These are phyloP conservation scores for Cyclotella cryptica DNA, from an alignment of 108 stramenopile species.

Conservation along the genomic window DNA sequence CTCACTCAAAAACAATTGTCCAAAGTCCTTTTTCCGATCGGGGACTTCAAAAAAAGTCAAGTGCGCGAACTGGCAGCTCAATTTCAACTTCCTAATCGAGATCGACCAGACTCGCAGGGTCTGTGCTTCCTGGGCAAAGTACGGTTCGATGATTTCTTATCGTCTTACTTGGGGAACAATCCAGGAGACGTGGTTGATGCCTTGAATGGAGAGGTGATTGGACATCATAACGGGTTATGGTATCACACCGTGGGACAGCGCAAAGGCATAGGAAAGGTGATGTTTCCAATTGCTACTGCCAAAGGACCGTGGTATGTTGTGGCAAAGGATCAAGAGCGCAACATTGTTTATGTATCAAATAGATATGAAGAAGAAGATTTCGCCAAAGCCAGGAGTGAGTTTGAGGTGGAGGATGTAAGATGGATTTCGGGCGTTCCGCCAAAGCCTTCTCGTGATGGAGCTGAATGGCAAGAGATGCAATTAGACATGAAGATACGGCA, in stretches of 20 bases:
- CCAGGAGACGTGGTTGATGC: constrained; percentile 89
- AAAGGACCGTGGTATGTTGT: constrained; percentile 98
- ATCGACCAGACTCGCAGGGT: constrained; percentile 92
- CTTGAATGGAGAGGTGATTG: constrained; percentile 80
- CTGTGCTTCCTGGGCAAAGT: constrained; percentile 97
- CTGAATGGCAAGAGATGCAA: constrained; percentile 45
- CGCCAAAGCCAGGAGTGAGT: constrained; percentile 65
- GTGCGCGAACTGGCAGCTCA: constrained; percentile 91
- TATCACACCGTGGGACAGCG: constrained; percentile 98
- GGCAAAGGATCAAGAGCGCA: constrained; percentile 81
- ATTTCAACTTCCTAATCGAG: constrained; percentile 91
- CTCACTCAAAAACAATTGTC: constrained; percentile 88
- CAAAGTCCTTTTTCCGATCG: constrained; percentile 92
- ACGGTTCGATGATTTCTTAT: constrained; percentile 93
- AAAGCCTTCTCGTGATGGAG: constrained; percentile 33
- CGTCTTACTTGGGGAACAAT: constrained; percentile 81
- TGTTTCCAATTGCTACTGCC: constrained; percentile 73
- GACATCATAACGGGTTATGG: constrained; percentile 94
- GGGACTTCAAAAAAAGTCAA: constrained; percentile 84
- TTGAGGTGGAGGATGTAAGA: constrained; percentile 86
- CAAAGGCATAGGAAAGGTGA: constrained; percentile 90
- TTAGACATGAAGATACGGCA: constrained; percentile 92
- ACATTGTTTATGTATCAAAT: constrained; percentile 91
- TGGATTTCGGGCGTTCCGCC: constrained; percentile 84
- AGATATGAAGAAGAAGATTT: constrained; percentile 83